Base-by-base conservation (phyloP, 1,284 basidiomycete genomes). In the Moesziomyces antarcticus region DNA sequence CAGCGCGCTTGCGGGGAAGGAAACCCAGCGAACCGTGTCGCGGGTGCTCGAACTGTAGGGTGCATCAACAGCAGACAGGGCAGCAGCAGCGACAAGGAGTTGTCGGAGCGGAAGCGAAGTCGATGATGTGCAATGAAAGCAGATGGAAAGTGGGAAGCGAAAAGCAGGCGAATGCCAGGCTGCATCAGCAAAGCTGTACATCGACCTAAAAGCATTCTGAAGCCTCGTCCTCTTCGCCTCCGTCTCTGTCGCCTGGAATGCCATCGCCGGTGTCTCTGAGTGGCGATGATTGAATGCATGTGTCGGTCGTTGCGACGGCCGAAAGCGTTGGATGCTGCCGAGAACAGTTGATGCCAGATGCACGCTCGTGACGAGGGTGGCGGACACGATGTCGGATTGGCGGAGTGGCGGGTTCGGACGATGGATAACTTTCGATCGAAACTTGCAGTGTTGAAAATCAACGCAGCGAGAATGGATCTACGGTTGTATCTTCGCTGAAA, bases 1-100 rank as follows among this genome's bases (percentile, higher is more conserved):
- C 80, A 43, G 82, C 81, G 60, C 82, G 80, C 82, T 84, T 84
- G 55, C 82, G 79, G 71, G 82, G 82, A 68, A 84, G 73, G 80
- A 84, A 84, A 66, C 80, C 82, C 69, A 82, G 73, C 71, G 77
- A 79, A 74, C 82, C 82, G 76, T 83, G 81, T 77, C 81, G 78
- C 52, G 81, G 81, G 78, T 82, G 81, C 80, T 82, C 81, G 74
- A 73, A 82, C 81, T 82, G 70, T 70, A 52, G 62, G 45, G 49
- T 37, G 42, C 51, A 48, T 24, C 42, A 53, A 50, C 53, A 30
- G 41, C 42, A 42, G 45, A 54, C 40, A 50, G 46, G 43, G 56
- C 50, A 47, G 46, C 35, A 56, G 21, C 47, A 24, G 11, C 51
- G 44, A 25, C 40, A 11, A 35, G n/a, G 42, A 54, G n/a, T 30